Conservation (phyloP, 306 rosid species). For the Rosa chinensis region DNA sequence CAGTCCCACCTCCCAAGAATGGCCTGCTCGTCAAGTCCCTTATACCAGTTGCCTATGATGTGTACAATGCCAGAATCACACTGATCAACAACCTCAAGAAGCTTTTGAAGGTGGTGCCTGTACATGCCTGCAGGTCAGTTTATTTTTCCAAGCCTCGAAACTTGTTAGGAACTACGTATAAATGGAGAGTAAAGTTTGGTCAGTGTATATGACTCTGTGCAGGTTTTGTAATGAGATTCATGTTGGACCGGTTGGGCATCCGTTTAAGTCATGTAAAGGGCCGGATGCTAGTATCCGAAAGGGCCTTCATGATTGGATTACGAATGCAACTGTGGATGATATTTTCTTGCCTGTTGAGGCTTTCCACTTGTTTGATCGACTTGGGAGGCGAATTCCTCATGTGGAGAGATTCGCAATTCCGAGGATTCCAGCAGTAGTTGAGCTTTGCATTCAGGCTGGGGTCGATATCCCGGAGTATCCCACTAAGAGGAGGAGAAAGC, state of each 20-base stretch:
- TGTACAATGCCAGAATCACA: constrained; percentile 72
- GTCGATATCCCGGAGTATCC: constrained; percentile 69
- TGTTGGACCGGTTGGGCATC: constrained; percentile 93
- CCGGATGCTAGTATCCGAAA: constrained; percentile 54
- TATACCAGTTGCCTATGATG: constrained; percentile 68
- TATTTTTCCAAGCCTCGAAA: constrained; percentile 11
- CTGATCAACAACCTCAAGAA: constrained; percentile 88
- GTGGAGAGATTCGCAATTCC: constrained; percentile 73
- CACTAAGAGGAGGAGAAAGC: constrained; percentile 90
- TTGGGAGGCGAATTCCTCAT: constrained; percentile 73
- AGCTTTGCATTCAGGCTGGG: constrained; percentile 95
- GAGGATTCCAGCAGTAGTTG: constrained; percentile 82
- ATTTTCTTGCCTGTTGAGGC: constrained; percentile 73
- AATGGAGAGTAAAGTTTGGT: neutral
- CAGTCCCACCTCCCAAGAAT: constrained; percentile 71
- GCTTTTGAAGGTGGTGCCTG: constrained; percentile 72
- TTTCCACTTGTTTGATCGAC: constrained; percentile 82
- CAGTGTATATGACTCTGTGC: constrained; percentile 11
- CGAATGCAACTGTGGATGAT: constrained; percentile 68
- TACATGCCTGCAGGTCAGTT: constrained; percentile 89
- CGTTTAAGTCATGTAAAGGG: constrained; percentile 88
- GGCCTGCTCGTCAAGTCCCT: constrained; percentile 82
- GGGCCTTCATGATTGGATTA: constrained; percentile 73
- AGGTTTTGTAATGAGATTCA: constrained; percentile 94
- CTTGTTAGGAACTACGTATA: neutral